Evolutionary conservation across 148 eudicot genomes (phyloP).

Genomic region (Rhododendron kiyosumense): DNA sequence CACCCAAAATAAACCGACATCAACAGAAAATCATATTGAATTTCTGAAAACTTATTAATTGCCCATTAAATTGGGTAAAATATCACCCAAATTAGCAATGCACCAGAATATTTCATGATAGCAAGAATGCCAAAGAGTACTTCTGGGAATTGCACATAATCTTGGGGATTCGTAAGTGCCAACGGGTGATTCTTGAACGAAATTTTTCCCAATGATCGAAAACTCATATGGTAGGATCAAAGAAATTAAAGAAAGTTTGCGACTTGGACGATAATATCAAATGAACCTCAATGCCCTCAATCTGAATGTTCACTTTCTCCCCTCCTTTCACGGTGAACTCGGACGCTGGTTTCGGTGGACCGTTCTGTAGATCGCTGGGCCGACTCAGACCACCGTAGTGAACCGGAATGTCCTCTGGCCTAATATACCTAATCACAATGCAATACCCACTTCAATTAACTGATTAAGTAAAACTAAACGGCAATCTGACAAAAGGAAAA

Average conservation of each 20-base stretch:
- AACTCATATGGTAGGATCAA: background rate
- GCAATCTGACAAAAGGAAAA: background rate
- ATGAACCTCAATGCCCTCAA: constrained; percentile 93
- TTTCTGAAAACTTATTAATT: background rate
- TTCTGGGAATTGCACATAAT: background rate
- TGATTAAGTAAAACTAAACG: background rate
- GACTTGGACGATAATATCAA: background rate
- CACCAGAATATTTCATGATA: too few species aligned
- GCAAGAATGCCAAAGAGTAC: background rate
- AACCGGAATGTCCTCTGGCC: constrained; percentile 89
- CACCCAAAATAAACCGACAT: background rate
- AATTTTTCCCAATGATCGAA: background rate
- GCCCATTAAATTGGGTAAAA: background rate
- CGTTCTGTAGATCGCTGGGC: constrained; percentile 55
- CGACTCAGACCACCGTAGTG: constrained; percentile 92
- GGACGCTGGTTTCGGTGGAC: constrained; percentile 91
- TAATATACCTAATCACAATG: constrained; percentile 50
- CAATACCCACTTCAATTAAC: background rate
- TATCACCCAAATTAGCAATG: background rate
- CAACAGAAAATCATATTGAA: background rate
- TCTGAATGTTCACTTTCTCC: constrained; percentile 89
- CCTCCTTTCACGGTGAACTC: constrained; percentile 92
- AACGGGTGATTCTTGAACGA: background rate
- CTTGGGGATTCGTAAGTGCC: background rate
- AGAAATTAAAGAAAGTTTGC: background rate